Conservation (phyloP, 495 filamentous ascomycete genomes). For the Chaetomium tenue region DNA sequence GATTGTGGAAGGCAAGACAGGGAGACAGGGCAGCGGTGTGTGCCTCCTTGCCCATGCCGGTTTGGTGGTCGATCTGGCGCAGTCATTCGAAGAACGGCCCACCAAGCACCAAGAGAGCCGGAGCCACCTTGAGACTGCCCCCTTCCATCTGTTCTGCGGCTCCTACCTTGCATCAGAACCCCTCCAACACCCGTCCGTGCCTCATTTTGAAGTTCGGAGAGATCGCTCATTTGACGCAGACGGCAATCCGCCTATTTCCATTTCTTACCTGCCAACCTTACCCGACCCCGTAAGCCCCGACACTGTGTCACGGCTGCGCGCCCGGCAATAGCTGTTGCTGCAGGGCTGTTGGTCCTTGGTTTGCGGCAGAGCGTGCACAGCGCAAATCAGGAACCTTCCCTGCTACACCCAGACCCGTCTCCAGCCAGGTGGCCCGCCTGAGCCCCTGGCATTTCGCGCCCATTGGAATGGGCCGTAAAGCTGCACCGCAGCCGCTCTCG, state of each 20-base stretch:
- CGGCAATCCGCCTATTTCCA: constrained; percentile 43
- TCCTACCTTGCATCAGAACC: constrained; percentile 15
- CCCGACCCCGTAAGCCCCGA: constrained; percentile 33
- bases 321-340: constrained; percentile 29
- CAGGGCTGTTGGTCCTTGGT: constrained; percentile 17
- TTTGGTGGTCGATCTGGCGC: constrained; percentile 2
- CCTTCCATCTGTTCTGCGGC: constrained; percentile 7
- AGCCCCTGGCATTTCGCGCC: constrained; percentile 23
- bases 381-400: constrained; percentile 34
- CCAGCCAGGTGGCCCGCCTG: constrained; percentile 27
- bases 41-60: neutral
- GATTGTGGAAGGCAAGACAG: neutral
- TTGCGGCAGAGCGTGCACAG: constrained; percentile 31
- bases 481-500: constrained; percentile 53
- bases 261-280: constrained; percentile 8
- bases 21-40: neutral
- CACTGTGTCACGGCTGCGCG: constrained; percentile 41
- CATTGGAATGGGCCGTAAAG: constrained; percentile 53
- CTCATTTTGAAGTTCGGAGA: constrained; percentile 24
- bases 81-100: neutral
- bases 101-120: neutral
- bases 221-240: constrained; percentile 42
- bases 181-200: constrained; percentile 27
- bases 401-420: constrained; percentile 34
- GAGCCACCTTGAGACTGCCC: neutral